Percentiles rank a stretch among this genome's conserved stretches.
phyloP scores from a whole-genome alignment of 2,329 filamentous ascomycete species.

The Xylariaceae sp. region DNA sequence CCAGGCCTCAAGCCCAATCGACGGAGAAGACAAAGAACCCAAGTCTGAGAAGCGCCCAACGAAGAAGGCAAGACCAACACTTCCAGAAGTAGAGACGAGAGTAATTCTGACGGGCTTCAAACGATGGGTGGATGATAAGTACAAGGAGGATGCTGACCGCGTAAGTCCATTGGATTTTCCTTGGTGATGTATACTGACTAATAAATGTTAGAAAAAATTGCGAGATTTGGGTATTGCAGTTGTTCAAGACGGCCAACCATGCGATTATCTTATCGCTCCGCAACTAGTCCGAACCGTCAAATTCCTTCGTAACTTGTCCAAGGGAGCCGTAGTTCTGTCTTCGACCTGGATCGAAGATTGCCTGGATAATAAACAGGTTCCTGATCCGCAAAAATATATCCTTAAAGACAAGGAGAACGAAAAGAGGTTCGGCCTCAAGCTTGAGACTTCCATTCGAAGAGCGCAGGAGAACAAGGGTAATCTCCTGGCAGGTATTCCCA shows the following conservation, averaged over 20 bases:
- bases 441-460: constrained; percentile 70
- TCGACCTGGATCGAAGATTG: constrained; percentile 80
- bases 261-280: constrained; percentile 87
- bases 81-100: constrained; percentile 72
- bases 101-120: constrained; percentile 85
- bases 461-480: constrained; percentile 78
- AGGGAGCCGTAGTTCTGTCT: constrained; percentile 77
- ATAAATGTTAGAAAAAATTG: constrained; percentile 69
- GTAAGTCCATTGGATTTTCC: constrained; percentile 55
- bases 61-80: constrained; percentile 67
- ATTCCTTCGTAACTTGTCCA: constrained; percentile 86
- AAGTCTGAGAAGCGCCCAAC: constrained; percentile 59
- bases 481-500: constrained; percentile 74
- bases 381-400: constrained; percentile 67
- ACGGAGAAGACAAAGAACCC: constrained; percentile 38
- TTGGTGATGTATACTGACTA: constrained; percentile 24
- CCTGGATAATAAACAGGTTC: constrained; percentile 70
- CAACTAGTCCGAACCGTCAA: constrained; percentile 89
- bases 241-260: constrained; percentile 74
- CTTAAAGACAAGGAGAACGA: constrained; percentile 78
- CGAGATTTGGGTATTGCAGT: constrained; percentile 83
- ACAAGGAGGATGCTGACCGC: constrained; percentile 80
- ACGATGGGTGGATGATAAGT: constrained; percentile 75
- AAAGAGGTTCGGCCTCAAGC: constrained; percentile 69
- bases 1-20: constrained; percentile 47